Base-by-base conservation (phyloP, 129 eudicot species). In the Flaveria trinervia region DNA sequence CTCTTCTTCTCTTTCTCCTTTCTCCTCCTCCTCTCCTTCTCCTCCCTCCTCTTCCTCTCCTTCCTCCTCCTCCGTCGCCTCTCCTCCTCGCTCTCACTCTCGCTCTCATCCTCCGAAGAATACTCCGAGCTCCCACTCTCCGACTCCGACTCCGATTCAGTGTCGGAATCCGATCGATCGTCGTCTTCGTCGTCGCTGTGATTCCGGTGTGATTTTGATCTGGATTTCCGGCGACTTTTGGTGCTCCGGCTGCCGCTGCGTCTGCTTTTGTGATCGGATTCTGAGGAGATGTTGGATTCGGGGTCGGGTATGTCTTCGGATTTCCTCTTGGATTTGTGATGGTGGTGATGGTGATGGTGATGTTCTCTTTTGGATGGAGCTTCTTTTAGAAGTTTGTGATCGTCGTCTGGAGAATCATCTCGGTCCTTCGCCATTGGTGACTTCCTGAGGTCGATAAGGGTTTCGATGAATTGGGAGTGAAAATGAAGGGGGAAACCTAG, bases 121-220 rank as follows among this genome's bases (percentile, higher is more conserved):
- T 76, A 70, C 57, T 85, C 90, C 75, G 90, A 86, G 46, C 88
- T 81, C 44, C 69, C 87, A 20, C 90, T 85, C 72, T 83, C 95
- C 23, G 93, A 90, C 2, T 86, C 78, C 10, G 90, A 85, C 2
- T 82, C 87, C 5, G 84, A 80, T 2, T 86, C 82, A 18, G 90
- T 76, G 14, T 71, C 84, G 8, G 87, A 75, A 10, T 75, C 70
- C 9, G 84, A 77, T 17, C 72, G 65, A 16, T 67, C 84, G 26
- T 81, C 85, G 64, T 26, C 28, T 26, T 26, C 28, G 2, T 78
- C 78, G 65, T 36, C 7, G 41, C 41, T 36, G 41, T 36, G 7
- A 36, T 36, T 36, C 41, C 81, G 69, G 81, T 77, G 79, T 15
- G 87, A 78, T 61, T 81, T 77, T 3, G 84, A 60, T 49, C 85